Conservation (phyloP, 176 grass and related monocot genomes). For the Alloteropsis semialata region DNA sequence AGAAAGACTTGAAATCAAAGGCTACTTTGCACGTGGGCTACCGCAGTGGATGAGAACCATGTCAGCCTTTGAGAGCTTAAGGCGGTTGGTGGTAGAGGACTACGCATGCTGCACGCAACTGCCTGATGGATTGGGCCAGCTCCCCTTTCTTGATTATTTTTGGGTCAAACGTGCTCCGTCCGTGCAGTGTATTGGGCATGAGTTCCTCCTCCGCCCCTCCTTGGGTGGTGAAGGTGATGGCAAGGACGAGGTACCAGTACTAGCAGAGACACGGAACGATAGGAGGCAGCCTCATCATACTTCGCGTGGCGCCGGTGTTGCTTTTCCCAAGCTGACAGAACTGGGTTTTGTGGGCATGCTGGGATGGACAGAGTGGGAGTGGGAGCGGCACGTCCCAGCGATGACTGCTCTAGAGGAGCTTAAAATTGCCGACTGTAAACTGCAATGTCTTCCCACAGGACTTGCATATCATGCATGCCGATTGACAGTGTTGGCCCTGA, state of each 20-base stretch:
- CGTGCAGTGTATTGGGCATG: not conserved
- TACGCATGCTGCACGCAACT: conserved; percentile 15
- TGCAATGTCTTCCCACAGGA: not conserved
- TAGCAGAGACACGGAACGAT: not conserved
- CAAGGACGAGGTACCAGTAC: not conserved
- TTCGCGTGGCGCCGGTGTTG: not conserved
- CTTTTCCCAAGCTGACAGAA: not conserved
- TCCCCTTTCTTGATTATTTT: not conserved
- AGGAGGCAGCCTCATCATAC: not conserved
- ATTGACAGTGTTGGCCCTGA: not conserved
- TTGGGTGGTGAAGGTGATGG: not conserved
- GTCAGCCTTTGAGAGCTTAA: not conserved
- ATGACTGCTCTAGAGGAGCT: not conserved
- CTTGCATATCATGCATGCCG: not conserved
- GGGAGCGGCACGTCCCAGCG: not conserved
- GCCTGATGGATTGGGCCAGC: conserved; percentile 17
- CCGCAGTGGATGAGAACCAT: conserved; percentile 26
- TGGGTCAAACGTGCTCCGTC: not conserved
- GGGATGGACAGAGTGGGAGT: conserved; percentile 22
- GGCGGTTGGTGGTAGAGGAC: not conserved
- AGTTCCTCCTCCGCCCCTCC: not conserved
- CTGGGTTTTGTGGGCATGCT: not conserved
- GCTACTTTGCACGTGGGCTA: conserved; percentile 17
- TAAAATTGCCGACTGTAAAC: not conserved
- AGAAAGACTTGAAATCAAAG: not conserved